Evolutionary conservation across 2,329 filamentous ascomycete genomes (phyloP), one percentile per base, ranked within the genome.

Genomic region (Lomentospora prolificans): DNA sequence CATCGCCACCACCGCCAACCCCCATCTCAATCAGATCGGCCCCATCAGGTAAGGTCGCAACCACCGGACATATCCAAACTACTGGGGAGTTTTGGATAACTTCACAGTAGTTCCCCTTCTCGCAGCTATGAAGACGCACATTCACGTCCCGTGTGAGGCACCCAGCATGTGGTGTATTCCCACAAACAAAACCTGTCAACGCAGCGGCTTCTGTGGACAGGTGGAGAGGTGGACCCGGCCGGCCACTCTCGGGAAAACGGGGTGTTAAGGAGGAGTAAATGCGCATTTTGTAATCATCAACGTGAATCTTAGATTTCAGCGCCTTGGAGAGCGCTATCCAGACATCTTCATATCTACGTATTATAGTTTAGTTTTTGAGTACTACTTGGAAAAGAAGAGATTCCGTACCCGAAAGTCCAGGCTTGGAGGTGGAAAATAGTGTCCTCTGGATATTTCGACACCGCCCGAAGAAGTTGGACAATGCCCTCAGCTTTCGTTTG

Each of bases 391-490:
- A 22, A 41, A 19, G 27, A 25, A 33, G 9, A 12, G 30, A 24
- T 4, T 8, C n/a, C 31, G 12, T 51, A 56, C 54, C 54, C 54
- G 65, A 94, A 94, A 0, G 92, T 96, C 90, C 91, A 96, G 1
- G 90, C 82, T 57, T 90, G 82, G 50, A 97, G 78, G 66, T 95
- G 87, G 63, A 96, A 96, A 1, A 86, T 67, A 0, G 90, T 95
- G 39, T 89, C 81, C 1, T 73, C 59, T 0, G 90, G 86, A 66
- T 92, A 95, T 24, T 71, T 65, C 0, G 72, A 67, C 0, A 96
- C 77, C 61, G 90, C 86, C 3, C 73, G 70, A 1, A 96, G 64
- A 0, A 96, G 76, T 64, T 96, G 88, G 1, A 72, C 72, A 9
- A 96, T 73, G 0, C 91, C 91, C 54, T 92, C 81, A 0, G 86